phyloP scores from a whole-genome alignment of 805 yeast species.

The Nakazawaea peltata region DNA sequence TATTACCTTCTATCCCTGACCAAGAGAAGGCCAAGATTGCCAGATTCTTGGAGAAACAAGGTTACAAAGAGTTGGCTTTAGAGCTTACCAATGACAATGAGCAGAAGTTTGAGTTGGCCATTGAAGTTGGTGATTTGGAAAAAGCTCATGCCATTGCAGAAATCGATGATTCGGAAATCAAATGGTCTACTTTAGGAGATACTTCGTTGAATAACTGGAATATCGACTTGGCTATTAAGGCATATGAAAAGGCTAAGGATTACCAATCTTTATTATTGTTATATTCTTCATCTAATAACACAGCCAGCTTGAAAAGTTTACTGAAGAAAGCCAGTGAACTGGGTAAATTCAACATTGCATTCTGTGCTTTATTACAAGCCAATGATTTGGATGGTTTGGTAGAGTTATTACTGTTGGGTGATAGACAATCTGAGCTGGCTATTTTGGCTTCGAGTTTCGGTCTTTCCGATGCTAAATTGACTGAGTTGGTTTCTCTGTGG shows the following conservation, averaged over 20 bases:
- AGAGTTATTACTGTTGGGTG: constrained; percentile 57
- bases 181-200: constrained; percentile 93
- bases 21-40: constrained; percentile 73
- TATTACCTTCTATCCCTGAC: constrained; percentile 55
- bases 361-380: constrained; percentile 83
- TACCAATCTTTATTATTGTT: constrained; percentile 73
- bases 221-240: constrained; percentile 68
- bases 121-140: constrained; percentile 61
- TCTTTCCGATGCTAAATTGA: constrained; percentile 31
- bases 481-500: constrained; percentile 55
- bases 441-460: constrained; percentile 67
- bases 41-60: constrained; percentile 91
- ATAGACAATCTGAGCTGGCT: constrained; percentile 78
- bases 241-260: constrained; percentile 75
- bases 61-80: constrained; percentile 75
- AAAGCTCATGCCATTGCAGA: constrained; percentile 65
- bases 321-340: constrained; percentile 60
- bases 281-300: constrained; percentile 74
- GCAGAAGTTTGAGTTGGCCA: constrained; percentile 85
- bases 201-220: constrained; percentile 73
- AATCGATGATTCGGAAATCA: constrained; percentile 47
- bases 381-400: constrained; percentile 63
- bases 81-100: constrained; percentile 80
- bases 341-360: constrained; percentile 86
- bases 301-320: constrained; percentile 47